Percentiles rank a stretch among this genome's conserved stretches.
Conservation (phyloP, 2,329 filamentous ascomycete species). For the Myotisia sp. region DNA sequence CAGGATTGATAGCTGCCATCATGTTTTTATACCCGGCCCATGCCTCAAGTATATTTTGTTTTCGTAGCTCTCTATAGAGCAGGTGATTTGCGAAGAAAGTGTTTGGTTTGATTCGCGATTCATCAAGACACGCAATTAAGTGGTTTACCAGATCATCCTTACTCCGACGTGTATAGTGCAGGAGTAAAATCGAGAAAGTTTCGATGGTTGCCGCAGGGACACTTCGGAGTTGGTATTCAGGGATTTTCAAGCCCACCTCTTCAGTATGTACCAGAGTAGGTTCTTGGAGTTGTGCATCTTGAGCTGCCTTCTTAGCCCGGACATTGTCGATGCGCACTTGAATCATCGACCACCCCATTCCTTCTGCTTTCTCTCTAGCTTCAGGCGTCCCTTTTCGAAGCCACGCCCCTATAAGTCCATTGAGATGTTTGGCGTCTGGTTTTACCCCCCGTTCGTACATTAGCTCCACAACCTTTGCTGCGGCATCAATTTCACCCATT, state of each 20-base stretch:
- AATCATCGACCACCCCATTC: constrained; percentile 64
- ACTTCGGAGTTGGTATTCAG: constrained; percentile 27
- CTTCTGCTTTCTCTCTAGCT: constrained; percentile 48
- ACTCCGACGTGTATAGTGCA: constrained; percentile 53
- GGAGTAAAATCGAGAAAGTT: constrained; percentile 61
- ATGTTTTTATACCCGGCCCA: constrained; percentile 43
- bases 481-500: constrained; percentile 54
- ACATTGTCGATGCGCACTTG: constrained; percentile 51
- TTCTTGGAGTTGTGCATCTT: constrained; percentile 12
- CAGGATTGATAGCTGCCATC: constrained; percentile 42
- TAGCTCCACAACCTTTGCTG: constrained; percentile 56
- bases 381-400: constrained; percentile 46
- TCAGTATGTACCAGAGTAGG: constrained; percentile 9
- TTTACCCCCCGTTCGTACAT: constrained; percentile 57
- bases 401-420: constrained; percentile 68
- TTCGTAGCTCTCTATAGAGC: constrained; percentile 51
- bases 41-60: constrained; percentile 42
- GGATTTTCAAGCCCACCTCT: constrained; percentile 20
- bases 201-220: constrained; percentile 54
- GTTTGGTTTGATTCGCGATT: constrained; percentile 52
- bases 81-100: constrained; percentile 69
- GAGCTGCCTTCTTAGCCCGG: constrained; percentile 22
- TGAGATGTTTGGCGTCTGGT: constrained; percentile 61
- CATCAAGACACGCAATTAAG: constrained; percentile 48
- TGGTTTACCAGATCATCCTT: constrained; percentile 44